A percentile compares a stretch with the other conserved stretches of the same genome.
These are phyloP conservation scores for Anethum foeniculum DNA, from an alignment of 140 eudicot genomes.

Conservation along the genomic window DNA sequence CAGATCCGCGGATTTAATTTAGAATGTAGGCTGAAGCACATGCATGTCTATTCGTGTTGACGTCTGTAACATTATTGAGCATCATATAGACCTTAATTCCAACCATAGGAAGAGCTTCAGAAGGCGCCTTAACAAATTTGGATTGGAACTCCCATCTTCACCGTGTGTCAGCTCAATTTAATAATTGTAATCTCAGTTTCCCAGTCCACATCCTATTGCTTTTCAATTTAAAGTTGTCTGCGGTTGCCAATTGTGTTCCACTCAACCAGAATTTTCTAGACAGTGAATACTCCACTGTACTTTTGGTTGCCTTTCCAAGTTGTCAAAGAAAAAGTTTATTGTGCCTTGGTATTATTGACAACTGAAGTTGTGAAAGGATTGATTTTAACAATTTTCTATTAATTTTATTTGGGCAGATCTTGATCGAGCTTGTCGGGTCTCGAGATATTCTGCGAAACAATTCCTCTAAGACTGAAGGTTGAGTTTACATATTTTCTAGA, in stretches of 20 bases:
- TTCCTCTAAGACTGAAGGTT: constrained; percentile 43
- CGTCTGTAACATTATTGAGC: neutral
- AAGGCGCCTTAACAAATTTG: neutral
- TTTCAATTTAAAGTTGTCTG: neutral
- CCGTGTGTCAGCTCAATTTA: neutral
- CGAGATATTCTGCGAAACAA: constrained; percentile 22
- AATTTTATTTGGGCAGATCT: constrained; percentile 35
- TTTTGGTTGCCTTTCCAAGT: neutral
- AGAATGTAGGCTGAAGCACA: neutral
- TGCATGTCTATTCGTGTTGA: neutral
- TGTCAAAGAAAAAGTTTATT: neutral
- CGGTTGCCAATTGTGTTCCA: neutral
- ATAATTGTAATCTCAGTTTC: neutral
- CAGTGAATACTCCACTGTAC: neutral
- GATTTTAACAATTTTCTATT: neutral
- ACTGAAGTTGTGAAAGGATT: neutral
- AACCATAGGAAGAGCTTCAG: neutral
- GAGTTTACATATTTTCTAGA: constrained; percentile 1
- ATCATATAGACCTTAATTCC: neutral
- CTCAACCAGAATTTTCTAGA: neutral
- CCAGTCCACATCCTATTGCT: neutral
- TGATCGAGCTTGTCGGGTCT: constrained; percentile 25
- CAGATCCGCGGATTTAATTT: neutral
- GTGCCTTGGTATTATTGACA: neutral
- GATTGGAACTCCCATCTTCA: neutral